Conservation (phyloP, 1,139 yeast species). For the Kurtzmaniella quercitrusa region DNA sequence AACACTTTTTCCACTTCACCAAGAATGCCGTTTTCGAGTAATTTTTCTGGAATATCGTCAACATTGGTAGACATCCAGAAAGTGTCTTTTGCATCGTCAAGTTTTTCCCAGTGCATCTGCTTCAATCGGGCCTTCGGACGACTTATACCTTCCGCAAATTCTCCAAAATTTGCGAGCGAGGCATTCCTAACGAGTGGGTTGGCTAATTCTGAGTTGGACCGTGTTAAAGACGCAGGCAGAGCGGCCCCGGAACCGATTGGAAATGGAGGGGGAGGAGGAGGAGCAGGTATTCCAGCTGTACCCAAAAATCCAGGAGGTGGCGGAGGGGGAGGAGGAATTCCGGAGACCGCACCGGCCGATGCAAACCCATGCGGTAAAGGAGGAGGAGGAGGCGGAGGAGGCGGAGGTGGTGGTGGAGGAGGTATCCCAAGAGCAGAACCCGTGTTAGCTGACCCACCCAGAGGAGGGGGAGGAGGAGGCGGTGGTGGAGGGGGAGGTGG, state of each 20-base stretch:
- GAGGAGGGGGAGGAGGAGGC: constrained; percentile 11
- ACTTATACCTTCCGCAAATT: constrained; percentile 11
- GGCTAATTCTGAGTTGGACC: not conserved
- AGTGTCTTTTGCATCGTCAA: constrained; percentile 66
- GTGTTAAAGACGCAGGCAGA: constrained; percentile 13
- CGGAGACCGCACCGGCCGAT: constrained; percentile 8
- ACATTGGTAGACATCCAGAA: constrained; percentile 71
- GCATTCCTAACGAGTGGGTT: not conserved
- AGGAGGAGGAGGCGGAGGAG: constrained; percentile 22
- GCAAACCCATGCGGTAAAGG: too few relatives aligned
- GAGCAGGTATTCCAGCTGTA: constrained; percentile 19
- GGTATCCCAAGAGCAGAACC: too few relatives aligned
- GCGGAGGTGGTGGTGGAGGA: constrained; percentile 12
- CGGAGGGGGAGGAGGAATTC: constrained; percentile 14
- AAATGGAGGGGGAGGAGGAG: constrained; percentile 28
- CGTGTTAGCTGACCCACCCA: too few relatives aligned
- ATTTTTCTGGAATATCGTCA: constrained; percentile 44
- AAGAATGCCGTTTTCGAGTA: constrained; percentile 68
- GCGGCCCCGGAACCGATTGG: constrained; percentile 7
- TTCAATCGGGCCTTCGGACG: constrained; percentile 68
- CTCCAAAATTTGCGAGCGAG: not conserved
- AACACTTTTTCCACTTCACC: constrained; percentile 77
- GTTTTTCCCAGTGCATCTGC: constrained; percentile 94
- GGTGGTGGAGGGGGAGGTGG: constrained; percentile 11
- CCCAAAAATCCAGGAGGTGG: constrained; percentile 19